These are phyloP conservation scores for Penicillium sp. DNA, from an alignment of 2,329 filamentous ascomycete species.

Conservation along the genomic window DNA sequence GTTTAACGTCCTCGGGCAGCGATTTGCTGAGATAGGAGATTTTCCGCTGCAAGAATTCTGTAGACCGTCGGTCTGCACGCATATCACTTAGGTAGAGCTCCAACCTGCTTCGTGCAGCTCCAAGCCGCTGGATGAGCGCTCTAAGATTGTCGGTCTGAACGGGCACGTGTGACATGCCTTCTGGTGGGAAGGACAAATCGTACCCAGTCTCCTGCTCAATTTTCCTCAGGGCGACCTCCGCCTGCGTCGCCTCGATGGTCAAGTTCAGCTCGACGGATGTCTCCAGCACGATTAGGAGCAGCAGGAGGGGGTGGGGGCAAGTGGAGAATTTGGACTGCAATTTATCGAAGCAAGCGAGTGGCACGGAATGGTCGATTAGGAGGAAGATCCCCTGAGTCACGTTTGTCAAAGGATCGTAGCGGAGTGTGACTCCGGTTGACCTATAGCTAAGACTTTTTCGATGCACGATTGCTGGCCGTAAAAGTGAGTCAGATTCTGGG, in stretches of 20 bases:
- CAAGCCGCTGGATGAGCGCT: background rate
- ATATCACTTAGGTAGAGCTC: background rate
- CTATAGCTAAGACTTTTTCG: no score
- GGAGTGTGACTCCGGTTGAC: background rate
- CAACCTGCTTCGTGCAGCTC: background rate
- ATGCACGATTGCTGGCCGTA: background rate
- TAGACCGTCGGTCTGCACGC: background rate
- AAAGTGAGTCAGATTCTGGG: background rate
- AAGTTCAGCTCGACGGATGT: background rate
- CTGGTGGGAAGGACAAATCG: background rate
- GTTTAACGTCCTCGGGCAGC: background rate
- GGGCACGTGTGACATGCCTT: no score
- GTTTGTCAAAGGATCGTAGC: background rate
- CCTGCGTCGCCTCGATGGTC: background rate
- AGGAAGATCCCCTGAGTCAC: background rate
- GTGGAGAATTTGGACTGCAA: background rate
- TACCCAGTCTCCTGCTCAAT: background rate
- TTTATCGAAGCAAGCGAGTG: background rate
- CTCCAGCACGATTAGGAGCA: background rate
- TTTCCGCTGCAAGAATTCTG: background rate
- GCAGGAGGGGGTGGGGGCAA: conserved; percentile 1
- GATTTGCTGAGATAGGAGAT: background rate
- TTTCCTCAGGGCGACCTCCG: background rate
- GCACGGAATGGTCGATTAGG: no score
- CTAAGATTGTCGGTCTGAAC: background rate